phyloP scores from a whole-genome alignment of 495 filamentous ascomycete genomes.

The Podospora comata region DNA sequence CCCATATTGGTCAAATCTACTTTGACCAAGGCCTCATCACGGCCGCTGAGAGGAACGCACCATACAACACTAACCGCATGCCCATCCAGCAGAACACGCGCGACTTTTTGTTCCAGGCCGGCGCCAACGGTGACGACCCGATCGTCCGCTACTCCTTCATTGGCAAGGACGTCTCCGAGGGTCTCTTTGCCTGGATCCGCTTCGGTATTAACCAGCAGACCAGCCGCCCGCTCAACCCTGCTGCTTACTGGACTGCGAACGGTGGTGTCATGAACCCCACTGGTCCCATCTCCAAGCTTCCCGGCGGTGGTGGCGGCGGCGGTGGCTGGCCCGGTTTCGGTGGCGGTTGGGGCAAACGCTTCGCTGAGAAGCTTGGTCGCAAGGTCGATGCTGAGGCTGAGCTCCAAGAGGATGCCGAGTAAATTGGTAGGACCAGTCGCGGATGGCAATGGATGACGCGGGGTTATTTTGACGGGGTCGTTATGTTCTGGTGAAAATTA shows the following conservation, averaged over 20 bases:
- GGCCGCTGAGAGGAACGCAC: slow-evolving; percentile 45
- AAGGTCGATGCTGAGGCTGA: neutral
- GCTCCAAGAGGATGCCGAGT: slow-evolving; percentile 2
- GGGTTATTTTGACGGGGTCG: neutral
- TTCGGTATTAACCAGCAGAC: slow-evolving; percentile 50
- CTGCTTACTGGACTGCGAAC: slow-evolving; percentile 28
- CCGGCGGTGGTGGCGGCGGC: slow-evolving; percentile 20
- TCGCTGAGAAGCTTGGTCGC: slow-evolving; percentile 3
- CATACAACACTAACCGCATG: slow-evolving; percentile 57
- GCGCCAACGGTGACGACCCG: slow-evolving; percentile 54
- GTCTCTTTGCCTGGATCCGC: slow-evolving; percentile 56
- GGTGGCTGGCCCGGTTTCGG: slow-evolving; percentile 12
- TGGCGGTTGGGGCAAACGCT: neutral
- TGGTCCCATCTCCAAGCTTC: slow-evolving; percentile 30
- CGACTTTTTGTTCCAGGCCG: slow-evolving; percentile 50
- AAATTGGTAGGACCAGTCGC: neutral
- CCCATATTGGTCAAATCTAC: slow-evolving; percentile 62
- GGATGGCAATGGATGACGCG: neutral
- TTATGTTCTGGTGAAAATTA: neutral
- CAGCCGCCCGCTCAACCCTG: slow-evolving; percentile 28
- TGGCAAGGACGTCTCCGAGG: slow-evolving; percentile 52
- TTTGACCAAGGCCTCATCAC: slow-evolving; percentile 53
- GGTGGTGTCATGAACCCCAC: slow-evolving; percentile 38
- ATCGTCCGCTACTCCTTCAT: slow-evolving; percentile 55
- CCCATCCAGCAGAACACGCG: slow-evolving; percentile 49